These are phyloP conservation scores for Mycena rebaudengoi DNA, from an alignment of 768 basidiomycete genomes.

Conservation along the genomic window DNA sequence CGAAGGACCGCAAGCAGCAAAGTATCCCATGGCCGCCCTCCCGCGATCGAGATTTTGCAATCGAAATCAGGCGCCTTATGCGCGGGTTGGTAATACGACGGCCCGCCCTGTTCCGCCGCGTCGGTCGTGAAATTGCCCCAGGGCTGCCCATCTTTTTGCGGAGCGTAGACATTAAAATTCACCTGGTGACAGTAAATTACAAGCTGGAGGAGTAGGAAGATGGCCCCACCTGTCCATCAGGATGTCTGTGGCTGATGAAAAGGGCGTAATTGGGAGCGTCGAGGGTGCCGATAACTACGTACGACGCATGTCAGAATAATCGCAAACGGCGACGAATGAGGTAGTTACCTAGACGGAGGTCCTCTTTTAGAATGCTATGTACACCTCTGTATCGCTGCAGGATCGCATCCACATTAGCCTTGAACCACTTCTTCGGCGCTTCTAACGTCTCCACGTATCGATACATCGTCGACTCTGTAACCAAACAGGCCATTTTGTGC, in stretches of 20 bases:
- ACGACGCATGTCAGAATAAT: background rate
- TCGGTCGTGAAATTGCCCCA: slow-evolving; percentile 69
- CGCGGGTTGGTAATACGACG: slow-evolving; percentile 42
- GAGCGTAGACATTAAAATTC: slow-evolving; percentile 63
- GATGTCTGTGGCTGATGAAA: slow-evolving; percentile 73
- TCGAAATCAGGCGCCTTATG: slow-evolving; percentile 34
- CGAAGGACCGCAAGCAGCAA: slow-evolving; percentile 59
- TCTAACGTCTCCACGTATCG: slow-evolving; percentile 70
- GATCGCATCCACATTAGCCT: slow-evolving; percentile 70
- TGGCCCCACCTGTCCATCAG: slow-evolving; percentile 45
- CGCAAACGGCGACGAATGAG: background rate
- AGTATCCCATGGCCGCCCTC: slow-evolving; percentile 50
- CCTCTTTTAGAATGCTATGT: slow-evolving; percentile 64
- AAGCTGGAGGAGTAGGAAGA: background rate
- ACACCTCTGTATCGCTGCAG: slow-evolving; percentile 59
- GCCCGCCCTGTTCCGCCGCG: slow-evolving; percentile 45
- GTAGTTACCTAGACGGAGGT: slow-evolving; percentile 59
- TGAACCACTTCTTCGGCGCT: slow-evolving; percentile 79
- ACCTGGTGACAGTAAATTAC: slow-evolving; percentile 31
- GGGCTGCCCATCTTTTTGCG: slow-evolving; percentile 50
- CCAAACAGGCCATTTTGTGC: slow-evolving; percentile 72
- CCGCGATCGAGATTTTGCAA: slow-evolving; percentile 51
- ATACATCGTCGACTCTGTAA: slow-evolving; percentile 75
- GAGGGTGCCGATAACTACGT: slow-evolving; percentile 72
- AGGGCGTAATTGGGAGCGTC: slow-evolving; percentile 76